Conservation (phyloP, 164 flowering plant genomes). For the Vitis amurensis region DNA sequence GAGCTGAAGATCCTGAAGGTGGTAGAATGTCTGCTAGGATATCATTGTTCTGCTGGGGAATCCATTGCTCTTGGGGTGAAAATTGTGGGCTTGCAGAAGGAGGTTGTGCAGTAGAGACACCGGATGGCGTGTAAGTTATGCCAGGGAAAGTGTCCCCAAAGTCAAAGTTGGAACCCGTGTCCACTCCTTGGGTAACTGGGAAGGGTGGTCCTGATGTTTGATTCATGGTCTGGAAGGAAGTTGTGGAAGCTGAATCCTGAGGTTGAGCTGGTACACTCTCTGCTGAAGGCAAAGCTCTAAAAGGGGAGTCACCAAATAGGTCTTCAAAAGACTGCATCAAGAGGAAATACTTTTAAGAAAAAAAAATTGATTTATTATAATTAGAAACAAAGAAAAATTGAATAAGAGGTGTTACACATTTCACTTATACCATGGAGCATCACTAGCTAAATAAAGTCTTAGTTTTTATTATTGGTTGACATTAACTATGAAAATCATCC, state of each 20-base stretch:
- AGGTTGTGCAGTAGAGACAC: constrained; percentile 24
- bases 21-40: constrained; percentile 82
- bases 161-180: constrained; percentile 29
- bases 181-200: constrained; percentile 25
- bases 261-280: constrained; percentile 27
- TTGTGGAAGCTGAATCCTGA: constrained; percentile 29
- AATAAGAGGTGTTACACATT: too few species aligned
- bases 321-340: constrained; percentile 70
- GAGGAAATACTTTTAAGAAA: not conserved
- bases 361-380: not conserved
- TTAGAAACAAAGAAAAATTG: too few species aligned
- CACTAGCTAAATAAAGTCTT: too few species aligned
- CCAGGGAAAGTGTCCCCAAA: constrained; percentile 53
- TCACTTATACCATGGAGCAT: too few species aligned
- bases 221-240: constrained; percentile 33
- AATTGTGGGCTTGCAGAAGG: constrained; percentile 40
- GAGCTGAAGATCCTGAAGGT: constrained; percentile 48
- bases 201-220: constrained; percentile 30
- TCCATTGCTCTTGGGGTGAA: constrained; percentile 37
- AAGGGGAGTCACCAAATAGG: constrained; percentile 95
- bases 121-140: constrained; percentile 32
- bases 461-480: too few species aligned
- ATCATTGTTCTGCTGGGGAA: constrained; percentile 45
- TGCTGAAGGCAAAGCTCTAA: constrained; percentile 68
- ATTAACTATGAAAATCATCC: too few species aligned